Percentiles rank a stretch among this genome's conserved stretches.
These are phyloP conservation scores for Populus trichocarpa DNA, from an alignment of 441 rosid species.

Conservation along the genomic window DNA sequence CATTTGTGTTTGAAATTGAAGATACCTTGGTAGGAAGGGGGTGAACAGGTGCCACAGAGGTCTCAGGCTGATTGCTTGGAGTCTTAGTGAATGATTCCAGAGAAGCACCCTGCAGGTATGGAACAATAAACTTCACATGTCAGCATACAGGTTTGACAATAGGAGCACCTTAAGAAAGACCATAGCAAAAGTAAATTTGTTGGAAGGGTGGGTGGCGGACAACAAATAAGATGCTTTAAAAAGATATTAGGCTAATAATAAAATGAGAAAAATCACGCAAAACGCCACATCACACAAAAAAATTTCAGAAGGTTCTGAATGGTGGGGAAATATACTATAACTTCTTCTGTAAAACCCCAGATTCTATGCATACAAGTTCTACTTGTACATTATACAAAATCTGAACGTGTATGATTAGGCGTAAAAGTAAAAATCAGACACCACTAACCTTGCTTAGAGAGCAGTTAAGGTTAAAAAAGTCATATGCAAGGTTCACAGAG, in stretches of 20 bases:
- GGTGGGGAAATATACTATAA: background rate
- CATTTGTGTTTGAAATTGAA: conserved; percentile 91
- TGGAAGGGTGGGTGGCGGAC: too few relatives aligned
- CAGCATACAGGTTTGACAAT: background rate
- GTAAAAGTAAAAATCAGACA: too few relatives aligned
- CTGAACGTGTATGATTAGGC: too few relatives aligned
- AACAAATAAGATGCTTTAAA: background rate
- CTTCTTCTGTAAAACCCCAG: background rate
- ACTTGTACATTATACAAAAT: too few relatives aligned
- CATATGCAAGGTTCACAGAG: too few relatives aligned
- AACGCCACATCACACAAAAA: background rate
- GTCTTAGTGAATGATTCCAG: conserved; percentile 30
- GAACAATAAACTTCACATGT: background rate
- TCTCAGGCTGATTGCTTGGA: conserved; percentile 31
- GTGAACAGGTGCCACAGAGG: conserved; percentile 41
- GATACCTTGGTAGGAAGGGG: conserved; percentile 86
- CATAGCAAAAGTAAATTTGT: background rate
- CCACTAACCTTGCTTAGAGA: too few relatives aligned
- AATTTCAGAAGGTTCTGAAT: background rate
- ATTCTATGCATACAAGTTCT: background rate
- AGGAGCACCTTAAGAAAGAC: background rate
- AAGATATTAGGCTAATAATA: background rate
- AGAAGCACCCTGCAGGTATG: conserved; percentile 24
- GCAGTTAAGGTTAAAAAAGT: too few relatives aligned
- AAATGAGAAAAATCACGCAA: background rate